Percentiles rank a stretch among this genome's conserved stretches.
These are phyloP conservation scores for Ceriops decandra DNA, from an alignment of 345 rosid species.

Conservation along the genomic window DNA sequence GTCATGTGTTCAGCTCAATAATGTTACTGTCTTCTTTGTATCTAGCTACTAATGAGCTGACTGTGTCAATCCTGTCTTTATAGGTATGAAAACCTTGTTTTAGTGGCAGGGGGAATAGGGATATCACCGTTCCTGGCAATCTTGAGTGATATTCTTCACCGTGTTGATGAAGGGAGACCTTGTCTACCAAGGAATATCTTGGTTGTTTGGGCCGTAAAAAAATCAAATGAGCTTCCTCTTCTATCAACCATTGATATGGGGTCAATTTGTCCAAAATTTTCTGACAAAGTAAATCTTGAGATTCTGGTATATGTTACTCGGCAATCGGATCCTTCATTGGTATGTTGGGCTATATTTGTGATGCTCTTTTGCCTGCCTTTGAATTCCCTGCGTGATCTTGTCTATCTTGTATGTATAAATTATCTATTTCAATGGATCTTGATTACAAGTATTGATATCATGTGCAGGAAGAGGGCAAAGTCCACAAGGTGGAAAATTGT, in stretches of 20 bases:
- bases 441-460: not conserved
- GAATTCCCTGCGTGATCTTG: not conserved
- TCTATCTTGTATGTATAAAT: not conserved
- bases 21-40: too few relatives aligned
- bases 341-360: slow-evolving; percentile 24
- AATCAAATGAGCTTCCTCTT: slow-evolving; percentile 69
- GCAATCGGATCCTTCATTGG: slow-evolving; percentile 65
- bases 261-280: slow-evolving; percentile 53
- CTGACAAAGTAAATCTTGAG: slow-evolving; percentile 53
- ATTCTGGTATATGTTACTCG: slow-evolving; percentile 62
- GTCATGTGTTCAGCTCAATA: not conserved
- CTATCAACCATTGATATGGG: slow-evolving; percentile 56
- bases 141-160: slow-evolving; percentile 70
- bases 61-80: slow-evolving; percentile 3
- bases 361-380: not conserved
- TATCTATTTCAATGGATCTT: not conserved
- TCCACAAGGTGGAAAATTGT: slow-evolving; percentile 22
- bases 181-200: slow-evolving; percentile 65
- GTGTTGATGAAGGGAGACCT: slow-evolving; percentile 53
- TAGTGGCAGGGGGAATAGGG: slow-evolving; percentile 95
- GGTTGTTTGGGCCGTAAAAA: slow-evolving; percentile 80
- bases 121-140: slow-evolving; percentile 86
- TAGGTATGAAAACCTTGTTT: slow-evolving; percentile 78
- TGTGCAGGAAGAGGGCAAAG: slow-evolving; percentile 73
- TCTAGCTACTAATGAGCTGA: slow-evolving; percentile 1